A percentile compares a stretch with the other conserved stretches of the same genome.
Evolutionary conservation across 805 yeast genomes (phyloP).

Genomic region (Yarrowia alimentaria): DNA sequence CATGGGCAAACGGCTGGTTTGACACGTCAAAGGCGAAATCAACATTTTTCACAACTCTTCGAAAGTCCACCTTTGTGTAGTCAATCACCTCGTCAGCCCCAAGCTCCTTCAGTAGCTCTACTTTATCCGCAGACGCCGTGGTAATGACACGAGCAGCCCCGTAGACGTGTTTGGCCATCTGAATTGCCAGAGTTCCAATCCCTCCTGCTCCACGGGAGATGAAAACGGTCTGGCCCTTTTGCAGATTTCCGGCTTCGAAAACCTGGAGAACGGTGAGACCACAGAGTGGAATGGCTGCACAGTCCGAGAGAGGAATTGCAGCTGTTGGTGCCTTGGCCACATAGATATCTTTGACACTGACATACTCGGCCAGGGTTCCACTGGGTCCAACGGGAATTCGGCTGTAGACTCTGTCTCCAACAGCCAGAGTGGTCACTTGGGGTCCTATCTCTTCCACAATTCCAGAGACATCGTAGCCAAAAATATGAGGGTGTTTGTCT

Average conservation of each 20-base stretch:
- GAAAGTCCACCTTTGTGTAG: slow-evolving; percentile 42
- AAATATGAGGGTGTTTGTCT: slow-evolving; percentile 27
- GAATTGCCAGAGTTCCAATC: slow-evolving; percentile 58
- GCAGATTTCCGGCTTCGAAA: slow-evolving; percentile 56
- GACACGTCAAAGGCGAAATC: slow-evolving; percentile 13
- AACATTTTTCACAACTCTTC: neutral
- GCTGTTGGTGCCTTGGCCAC: slow-evolving; percentile 30
- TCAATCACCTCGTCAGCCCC: slow-evolving; percentile 69
- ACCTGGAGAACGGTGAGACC: slow-evolving; percentile 36
- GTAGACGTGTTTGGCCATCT: slow-evolving; percentile 49
- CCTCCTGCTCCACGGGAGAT: slow-evolving; percentile 54
- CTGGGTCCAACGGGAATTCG: slow-evolving; percentile 52
- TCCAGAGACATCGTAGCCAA: slow-evolving; percentile 73
- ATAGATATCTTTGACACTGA: slow-evolving; percentile 1
- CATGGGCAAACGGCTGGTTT: slow-evolving; percentile 2
- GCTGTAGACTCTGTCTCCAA: slow-evolving; percentile 69
- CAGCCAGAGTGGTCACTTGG: slow-evolving; percentile 42
- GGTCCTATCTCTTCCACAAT: slow-evolving; percentile 55
- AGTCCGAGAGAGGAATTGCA: slow-evolving; percentile 51
- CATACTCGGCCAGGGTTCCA: slow-evolving; percentile 52
- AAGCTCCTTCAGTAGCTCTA: slow-evolving; percentile 45
- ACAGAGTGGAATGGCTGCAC: slow-evolving; percentile 62
- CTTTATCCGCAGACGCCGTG: slow-evolving; percentile 49
- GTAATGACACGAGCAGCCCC: slow-evolving; percentile 52
- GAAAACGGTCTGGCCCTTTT: slow-evolving; percentile 15